phyloP scores from a whole-genome alignment of 75 land plant genomes.

The Gnetum montanum region DNA sequence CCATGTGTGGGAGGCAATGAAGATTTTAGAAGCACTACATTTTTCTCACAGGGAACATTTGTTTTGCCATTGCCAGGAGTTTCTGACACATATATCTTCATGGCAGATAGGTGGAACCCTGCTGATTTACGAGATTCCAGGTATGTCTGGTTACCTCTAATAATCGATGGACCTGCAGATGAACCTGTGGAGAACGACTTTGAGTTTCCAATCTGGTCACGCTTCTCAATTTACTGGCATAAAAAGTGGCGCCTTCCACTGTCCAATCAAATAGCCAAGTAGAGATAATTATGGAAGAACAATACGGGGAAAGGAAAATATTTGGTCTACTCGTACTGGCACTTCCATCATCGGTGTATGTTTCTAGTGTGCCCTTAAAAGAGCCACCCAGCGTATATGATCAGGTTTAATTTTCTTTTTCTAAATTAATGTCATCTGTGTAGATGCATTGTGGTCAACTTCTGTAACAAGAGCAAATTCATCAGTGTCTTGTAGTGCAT shows the following conservation, averaged over 20 bases:
- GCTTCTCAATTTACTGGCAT: slow-evolving; percentile 87
- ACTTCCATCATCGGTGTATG: no score
- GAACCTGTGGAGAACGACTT: slow-evolving; percentile 70
- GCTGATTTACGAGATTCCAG: slow-evolving; percentile 84
- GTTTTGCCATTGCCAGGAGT: slow-evolving; percentile 83
- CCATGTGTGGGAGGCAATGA: slow-evolving; percentile 84
- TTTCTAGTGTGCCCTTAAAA: no score
- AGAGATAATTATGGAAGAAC: no score
- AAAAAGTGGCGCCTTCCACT: slow-evolving; percentile 82
- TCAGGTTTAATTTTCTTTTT: no score
- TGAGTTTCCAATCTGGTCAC: slow-evolving; percentile 87
- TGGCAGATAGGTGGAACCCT: slow-evolving; percentile 98
- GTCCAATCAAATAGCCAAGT: background rate
- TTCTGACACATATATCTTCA: slow-evolving; percentile 63
- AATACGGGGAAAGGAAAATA: no score
- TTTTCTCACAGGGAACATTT: slow-evolving; percentile 87
- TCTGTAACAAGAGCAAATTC: no score
- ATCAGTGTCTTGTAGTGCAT: no score
- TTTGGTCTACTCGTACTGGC: no score
- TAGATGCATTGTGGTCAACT: no score
- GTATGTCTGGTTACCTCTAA: slow-evolving; percentile 89
- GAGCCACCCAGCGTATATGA: no score
- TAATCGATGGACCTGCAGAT: slow-evolving; percentile 70
- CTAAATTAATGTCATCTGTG: no score
- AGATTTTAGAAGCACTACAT: slow-evolving; percentile 64